Evolutionary conservation across 106 monocot genomes (phyloP), one percentile per base, ranked within the genome.

Genomic region (Acorus calamus): DNA sequence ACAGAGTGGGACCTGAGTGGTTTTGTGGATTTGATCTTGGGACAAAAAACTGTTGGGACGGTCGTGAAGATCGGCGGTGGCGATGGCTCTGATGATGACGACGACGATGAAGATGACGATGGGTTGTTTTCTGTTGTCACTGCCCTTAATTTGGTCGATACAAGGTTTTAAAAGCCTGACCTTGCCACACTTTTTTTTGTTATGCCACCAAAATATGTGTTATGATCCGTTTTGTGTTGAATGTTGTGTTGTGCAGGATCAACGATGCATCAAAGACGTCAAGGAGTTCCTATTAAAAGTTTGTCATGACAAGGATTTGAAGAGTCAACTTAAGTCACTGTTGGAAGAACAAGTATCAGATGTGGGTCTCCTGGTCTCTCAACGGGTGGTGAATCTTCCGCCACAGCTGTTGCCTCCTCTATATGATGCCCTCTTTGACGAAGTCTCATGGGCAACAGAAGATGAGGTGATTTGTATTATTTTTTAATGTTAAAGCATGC

Each of bases 371-470:
- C 57, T 94, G 55, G 77, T 89, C 41, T 84, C 67, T 46, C 77
- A 86, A 45, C 71, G 89, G 8, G 86, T 86, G 69, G 84, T 89
- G 50, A 94, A 94, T 59, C 89, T 81, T 56, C 89, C 92, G 4
- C 51, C 77, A 61, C 68, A 85, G 52, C 65, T 88, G 11, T 85
- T 93, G 49, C 77, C 77, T 14, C 87, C 81, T 4, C 47, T 93
- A 5, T 88, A 93, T 57, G 78, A 79, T 50, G 80, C 70, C 5
- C 73, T 93, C 13, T 86, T 89, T 60, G 83, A 89, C 66, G 93
- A 89, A 73, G 62, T 92, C 42, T 80, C 76, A 11, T 98, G 96
- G 96, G 96, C 96, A 28, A 98, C 77, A 9, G 96, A 98, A 75
- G 96, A 98, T 73, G 96, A 98, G 87, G 92, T 92, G 59, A 46